phyloP scores from a whole-genome alignment of 75 land plant species.

The Sequoiadendron giganteum region DNA sequence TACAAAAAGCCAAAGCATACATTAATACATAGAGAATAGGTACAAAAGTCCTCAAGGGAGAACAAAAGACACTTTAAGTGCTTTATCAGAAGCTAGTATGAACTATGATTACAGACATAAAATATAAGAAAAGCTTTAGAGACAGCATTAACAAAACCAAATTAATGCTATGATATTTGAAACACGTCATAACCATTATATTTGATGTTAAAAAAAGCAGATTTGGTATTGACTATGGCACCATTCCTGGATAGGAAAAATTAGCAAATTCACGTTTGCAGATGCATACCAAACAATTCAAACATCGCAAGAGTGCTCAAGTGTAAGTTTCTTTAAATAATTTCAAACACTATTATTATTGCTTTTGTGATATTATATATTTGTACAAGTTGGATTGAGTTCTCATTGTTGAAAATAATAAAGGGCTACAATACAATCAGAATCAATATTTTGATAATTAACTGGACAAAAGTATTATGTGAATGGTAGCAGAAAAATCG shows the following conservation, averaged over 20 bases:
- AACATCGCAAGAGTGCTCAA: neutral
- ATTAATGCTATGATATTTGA: neutral
- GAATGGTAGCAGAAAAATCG: neutral
- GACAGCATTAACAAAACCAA: conserved; percentile 50
- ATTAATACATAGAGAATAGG: too few species aligned
- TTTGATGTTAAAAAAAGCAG: neutral
- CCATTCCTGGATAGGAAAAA: neutral
- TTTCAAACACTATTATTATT: neutral
- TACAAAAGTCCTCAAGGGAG: too few species aligned
- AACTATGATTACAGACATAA: too few species aligned
- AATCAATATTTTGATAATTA: neutral
- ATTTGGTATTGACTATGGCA: neutral
- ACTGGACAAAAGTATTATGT: neutral
- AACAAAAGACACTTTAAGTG: too few species aligned
- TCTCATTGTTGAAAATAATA: neutral
- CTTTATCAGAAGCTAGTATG: too few species aligned
- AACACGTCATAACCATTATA: neutral
- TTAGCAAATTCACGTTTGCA: neutral
- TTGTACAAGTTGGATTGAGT: neutral
- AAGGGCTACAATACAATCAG: neutral
- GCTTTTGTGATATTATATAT: neutral
- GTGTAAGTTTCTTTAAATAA: neutral
- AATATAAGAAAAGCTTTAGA: too few species aligned
- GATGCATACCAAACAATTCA: neutral
- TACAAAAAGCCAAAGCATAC: too few species aligned